phyloP scores from a whole-genome alignment of 2,329 filamentous ascomycete genomes.

The Paracoccidioides lutzii region DNA sequence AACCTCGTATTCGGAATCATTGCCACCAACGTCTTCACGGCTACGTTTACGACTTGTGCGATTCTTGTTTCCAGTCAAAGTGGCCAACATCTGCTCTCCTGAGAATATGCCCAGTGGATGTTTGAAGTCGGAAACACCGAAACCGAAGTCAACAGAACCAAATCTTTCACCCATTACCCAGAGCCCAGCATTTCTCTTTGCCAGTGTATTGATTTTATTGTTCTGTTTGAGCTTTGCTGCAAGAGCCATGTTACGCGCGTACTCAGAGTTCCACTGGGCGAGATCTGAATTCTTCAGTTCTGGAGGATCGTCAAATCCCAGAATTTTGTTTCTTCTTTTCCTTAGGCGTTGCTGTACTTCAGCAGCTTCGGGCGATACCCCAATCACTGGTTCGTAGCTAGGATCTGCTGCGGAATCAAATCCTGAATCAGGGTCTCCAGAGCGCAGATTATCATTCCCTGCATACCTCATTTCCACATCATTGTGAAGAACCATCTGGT shows the following conservation, averaged over 20 bases:
- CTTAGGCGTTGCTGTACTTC: slow-evolving; percentile 17
- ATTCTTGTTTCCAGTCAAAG: slow-evolving; percentile 29
- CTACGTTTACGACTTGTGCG: slow-evolving; percentile 18
- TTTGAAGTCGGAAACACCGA: slow-evolving; percentile 28
- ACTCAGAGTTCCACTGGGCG: slow-evolving; percentile 45
- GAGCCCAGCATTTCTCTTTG: slow-evolving; percentile 50
- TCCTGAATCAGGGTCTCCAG: slow-evolving; percentile 18
- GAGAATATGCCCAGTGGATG: slow-evolving; percentile 48
- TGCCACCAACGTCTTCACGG: slow-evolving; percentile 15
- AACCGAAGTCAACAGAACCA: slow-evolving; percentile 37
- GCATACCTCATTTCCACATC: slow-evolving; percentile 16
- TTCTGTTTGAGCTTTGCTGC: slow-evolving; percentile 33
- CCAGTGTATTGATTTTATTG: slow-evolving; percentile 31
- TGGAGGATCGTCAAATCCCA: slow-evolving; percentile 38
- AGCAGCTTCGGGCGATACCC: slow-evolving; percentile 9
- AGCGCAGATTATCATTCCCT: slow-evolving; percentile 9
- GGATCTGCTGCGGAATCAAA: slow-evolving; percentile 8
- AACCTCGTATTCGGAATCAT: slow-evolving; percentile 12
- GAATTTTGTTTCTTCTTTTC: slow-evolving; percentile 24
- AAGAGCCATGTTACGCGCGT: slow-evolving; percentile 47
- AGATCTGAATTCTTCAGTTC: slow-evolving; percentile 46
- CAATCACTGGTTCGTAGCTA: slow-evolving; percentile 9
- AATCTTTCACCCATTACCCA: slow-evolving; percentile 49
- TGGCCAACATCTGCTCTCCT: slow-evolving; percentile 41
- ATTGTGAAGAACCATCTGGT: slow-evolving; percentile 18